Percentiles rank a stretch among this genome's conserved stretches.
These are phyloP conservation scores for Scutellaria baicalensis DNA, from an alignment of 257 asterid species.

Conservation along the genomic window DNA sequence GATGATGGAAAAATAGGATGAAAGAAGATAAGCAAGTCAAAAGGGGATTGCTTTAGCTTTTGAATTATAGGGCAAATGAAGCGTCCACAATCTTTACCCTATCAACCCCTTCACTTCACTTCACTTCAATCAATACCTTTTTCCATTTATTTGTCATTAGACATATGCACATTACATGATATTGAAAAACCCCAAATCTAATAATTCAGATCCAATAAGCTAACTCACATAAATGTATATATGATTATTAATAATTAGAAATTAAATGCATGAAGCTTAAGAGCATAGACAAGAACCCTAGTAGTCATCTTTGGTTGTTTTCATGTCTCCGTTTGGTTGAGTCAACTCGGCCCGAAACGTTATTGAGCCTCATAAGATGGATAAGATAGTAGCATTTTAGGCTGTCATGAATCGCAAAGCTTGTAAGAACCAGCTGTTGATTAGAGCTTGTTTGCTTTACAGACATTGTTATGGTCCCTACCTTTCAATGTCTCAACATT, in stretches of 20 bases:
- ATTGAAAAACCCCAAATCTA: neutral
- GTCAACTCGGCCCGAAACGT: neutral
- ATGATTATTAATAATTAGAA: no score
- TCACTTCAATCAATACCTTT: neutral
- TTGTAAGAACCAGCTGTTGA: neutral
- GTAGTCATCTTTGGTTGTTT: slow-evolving; percentile 12
- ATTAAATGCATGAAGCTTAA: neutral
- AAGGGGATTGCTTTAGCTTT: slow-evolving; percentile 24
- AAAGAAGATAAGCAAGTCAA: slow-evolving; percentile 14
- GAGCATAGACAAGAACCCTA: slow-evolving; percentile 12
- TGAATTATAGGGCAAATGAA: neutral
- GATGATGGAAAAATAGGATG: no score
- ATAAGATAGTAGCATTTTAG: neutral
- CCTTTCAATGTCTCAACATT: slow-evolving; percentile 22
- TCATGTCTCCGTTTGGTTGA: slow-evolving; percentile 4
- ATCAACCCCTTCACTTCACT: neutral
- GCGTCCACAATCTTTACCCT: neutral
- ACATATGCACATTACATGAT: neutral
- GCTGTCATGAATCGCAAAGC: no score
- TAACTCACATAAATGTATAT: no score
- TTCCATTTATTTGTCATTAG: neutral
- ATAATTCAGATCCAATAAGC: no score
- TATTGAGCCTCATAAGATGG: neutral
- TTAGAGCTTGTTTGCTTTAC: neutral
- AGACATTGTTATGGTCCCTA: slow-evolving; percentile 26